phyloP scores from a whole-genome alignment of 108 stramenopile species.

The Nitzschia sp. region DNA sequence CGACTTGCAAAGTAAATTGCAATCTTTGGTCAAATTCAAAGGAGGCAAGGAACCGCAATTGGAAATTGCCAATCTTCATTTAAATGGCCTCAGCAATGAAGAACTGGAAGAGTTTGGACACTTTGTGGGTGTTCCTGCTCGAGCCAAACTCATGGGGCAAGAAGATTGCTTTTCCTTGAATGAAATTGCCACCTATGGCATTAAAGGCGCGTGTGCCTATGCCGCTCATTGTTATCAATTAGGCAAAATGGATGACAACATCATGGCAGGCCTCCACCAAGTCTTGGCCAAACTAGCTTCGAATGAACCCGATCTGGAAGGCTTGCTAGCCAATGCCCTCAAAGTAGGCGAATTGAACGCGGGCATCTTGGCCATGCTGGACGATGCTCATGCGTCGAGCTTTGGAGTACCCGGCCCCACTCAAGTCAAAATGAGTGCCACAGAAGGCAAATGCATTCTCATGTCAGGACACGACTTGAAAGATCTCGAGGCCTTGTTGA shows the following conservation, averaged over 20 bases:
- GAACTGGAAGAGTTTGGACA: constrained; percentile 65
- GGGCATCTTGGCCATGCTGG: constrained; percentile 60
- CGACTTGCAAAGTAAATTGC: constrained; percentile 46
- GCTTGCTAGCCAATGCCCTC: constrained; percentile 61
- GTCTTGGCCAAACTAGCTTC: constrained; percentile 61
- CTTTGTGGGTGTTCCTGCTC: constrained; percentile 45
- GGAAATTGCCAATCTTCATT: constrained; percentile 38
- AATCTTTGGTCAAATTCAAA: constrained; percentile 20
- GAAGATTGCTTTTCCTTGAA: constrained; percentile 69
- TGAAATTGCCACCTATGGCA: constrained; percentile 76
- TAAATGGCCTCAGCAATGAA: constrained; percentile 26
- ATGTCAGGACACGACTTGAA: constrained; percentile 80
- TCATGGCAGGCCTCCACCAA: constrained; percentile 65
- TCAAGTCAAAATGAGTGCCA: constrained; percentile 58
- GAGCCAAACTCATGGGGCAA: constrained; percentile 54
- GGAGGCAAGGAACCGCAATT: constrained; percentile 43
- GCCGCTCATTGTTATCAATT: constrained; percentile 70
- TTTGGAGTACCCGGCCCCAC: constrained; percentile 76
- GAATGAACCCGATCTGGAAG: constrained; percentile 64
- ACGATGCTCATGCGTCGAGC: constrained; percentile 56
- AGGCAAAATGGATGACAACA: constrained; percentile 44
- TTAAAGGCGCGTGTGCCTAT: constrained; percentile 77
- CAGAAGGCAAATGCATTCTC: constrained; percentile 75
- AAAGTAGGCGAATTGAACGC: constrained; percentile 70
- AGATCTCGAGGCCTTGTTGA: constrained; percentile 66